Evolutionary conservation across 2,329 filamentous ascomycete species (phyloP), one percentile per base, ranked within the genome.

Genomic region (Fusarium sp.): DNA sequence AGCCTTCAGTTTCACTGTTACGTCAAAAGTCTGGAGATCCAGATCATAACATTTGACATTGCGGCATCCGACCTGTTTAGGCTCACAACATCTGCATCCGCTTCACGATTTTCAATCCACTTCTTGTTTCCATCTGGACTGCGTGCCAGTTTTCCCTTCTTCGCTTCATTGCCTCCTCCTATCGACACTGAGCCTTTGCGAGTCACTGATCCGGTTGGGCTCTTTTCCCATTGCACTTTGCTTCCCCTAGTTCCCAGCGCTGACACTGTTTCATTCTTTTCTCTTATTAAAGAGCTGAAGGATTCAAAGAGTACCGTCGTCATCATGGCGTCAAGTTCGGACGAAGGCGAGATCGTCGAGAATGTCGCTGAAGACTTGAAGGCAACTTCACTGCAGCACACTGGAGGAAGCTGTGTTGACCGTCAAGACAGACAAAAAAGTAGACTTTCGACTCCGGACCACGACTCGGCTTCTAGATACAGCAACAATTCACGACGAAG

Each of bases 341-440:
- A 93, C 81, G 92, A 96, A 82, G 93, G 93, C 82, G 93, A 96
- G 84, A 93, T 95, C 80, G 82, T 91, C 79, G 92, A 94, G 82
- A 87, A 87, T 82, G 85, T 86, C 81, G 86, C 84, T 85, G 78
- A 78, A 77, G 78, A 83, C 75, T 82, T 81, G 80, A 96, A 96
- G 93, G 92, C 93, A 96, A 92, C 91, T 92, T 90, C 91, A 90
- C 88, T 90, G 86, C 84, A 86, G 85, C 86, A 86, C 81, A 82
- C 87, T 86, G 88, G 90, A 87, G 87, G 89, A 90, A 90, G 84
- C 88, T 89, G 87, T 88, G 90, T 97, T 97, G 92, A 97, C 93
- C 92, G 91, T 88, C 89, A 85, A 86, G 87, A 91, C 92, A 97
- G 93, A 94, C 86, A 82, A 82, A 88, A 86, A 81, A 84, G 81